Evolutionary conservation across 768 basidiomycete genomes (phyloP), one percentile per base, ranked within the genome.

Genomic region (Psilocybe cyanescens): DNA sequence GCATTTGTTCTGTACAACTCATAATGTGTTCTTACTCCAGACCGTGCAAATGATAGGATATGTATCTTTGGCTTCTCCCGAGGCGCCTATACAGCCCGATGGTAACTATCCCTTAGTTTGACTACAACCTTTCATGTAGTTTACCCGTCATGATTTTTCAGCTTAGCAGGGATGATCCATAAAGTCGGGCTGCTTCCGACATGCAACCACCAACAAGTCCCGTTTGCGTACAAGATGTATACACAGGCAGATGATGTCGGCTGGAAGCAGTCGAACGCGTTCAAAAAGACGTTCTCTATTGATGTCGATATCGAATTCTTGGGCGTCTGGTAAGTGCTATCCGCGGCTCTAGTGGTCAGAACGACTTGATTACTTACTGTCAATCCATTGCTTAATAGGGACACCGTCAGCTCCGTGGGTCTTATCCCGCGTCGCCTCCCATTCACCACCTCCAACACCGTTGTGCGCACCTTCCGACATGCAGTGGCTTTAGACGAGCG

Each of bases 1-100:
- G 24, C 24, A 24, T 24, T 24, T 24, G 24, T 24, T 24, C 24
- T 24, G 24, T 24, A 28, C 58, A 12, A 12, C 52, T 47, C 30
- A 49, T 5, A 11, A 11, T 24, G 14, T 45, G 24, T 9, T 30
- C 8, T 14, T 49, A 49, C 7, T 29, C 12, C 39, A 83, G 82
- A 83, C 63, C 71, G 72, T 24, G 70, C 70, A 3, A 81, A 81
- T 1, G 86, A 87, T 70, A 78, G 77, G 52, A 84, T 89, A 49
- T 87, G 78, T 68, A 80, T 89, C 47, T 87, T 87, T 66, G 87
- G 71, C 1, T 89, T 89, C 68, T 86, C 85, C 16, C 75, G 87
- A 29, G 86, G 86, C 8, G 81, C 84, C 0, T 86, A 83, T 67
- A 83, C 83, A 3, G 83, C 84, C 0, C 73, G 77, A 28, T 71